Conservation (phyloP, 2,329 filamentous ascomycete species). For the Cladosporium velox region DNA sequence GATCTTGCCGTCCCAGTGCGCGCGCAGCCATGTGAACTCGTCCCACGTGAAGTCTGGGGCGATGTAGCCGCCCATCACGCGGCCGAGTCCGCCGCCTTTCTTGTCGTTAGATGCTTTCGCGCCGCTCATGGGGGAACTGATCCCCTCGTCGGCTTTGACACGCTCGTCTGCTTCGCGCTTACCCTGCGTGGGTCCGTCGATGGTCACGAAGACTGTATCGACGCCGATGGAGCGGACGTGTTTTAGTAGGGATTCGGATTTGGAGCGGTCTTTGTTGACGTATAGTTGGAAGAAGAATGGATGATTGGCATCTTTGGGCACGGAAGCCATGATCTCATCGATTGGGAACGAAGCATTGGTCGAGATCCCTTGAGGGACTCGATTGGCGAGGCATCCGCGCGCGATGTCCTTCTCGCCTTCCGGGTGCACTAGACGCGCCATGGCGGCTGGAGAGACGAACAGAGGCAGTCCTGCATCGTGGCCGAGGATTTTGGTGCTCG, state of each 20-base stretch:
- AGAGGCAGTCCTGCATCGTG: constrained; percentile 38
- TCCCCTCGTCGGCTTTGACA: constrained; percentile 51
- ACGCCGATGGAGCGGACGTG: constrained; percentile 51
- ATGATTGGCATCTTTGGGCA: constrained; percentile 31
- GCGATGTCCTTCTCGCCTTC: constrained; percentile 44
- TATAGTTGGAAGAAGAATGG: constrained; percentile 63
- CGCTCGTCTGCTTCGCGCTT: constrained; percentile 55
- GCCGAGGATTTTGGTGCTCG: constrained; percentile 40
- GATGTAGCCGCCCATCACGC: constrained; percentile 60
- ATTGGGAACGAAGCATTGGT: constrained; percentile 38
- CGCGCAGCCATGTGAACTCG: constrained; percentile 49
- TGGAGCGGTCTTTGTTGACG: constrained; percentile 57
- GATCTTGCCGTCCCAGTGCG: constrained; percentile 40
- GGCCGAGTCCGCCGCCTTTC: constrained; percentile 57
- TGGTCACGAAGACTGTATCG: constrained; percentile 59
- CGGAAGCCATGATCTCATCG: constrained; percentile 33
- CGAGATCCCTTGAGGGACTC: constrained; percentile 36
- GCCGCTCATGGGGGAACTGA: constrained; percentile 51
- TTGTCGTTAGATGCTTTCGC: constrained; percentile 53
- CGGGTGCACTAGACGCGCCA: constrained; percentile 41
- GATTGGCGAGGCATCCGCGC: constrained; percentile 30
- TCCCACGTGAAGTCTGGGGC: constrained; percentile 56
- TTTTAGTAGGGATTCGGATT: constrained; percentile 53
- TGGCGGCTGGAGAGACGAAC: constrained; percentile 41
- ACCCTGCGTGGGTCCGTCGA: constrained; percentile 59